A percentile compares a stretch with the other conserved stretches of the same genome.
These are phyloP conservation scores for Candida rishiriensis DNA, from an alignment of 805 yeast species.

Conservation along the genomic window DNA sequence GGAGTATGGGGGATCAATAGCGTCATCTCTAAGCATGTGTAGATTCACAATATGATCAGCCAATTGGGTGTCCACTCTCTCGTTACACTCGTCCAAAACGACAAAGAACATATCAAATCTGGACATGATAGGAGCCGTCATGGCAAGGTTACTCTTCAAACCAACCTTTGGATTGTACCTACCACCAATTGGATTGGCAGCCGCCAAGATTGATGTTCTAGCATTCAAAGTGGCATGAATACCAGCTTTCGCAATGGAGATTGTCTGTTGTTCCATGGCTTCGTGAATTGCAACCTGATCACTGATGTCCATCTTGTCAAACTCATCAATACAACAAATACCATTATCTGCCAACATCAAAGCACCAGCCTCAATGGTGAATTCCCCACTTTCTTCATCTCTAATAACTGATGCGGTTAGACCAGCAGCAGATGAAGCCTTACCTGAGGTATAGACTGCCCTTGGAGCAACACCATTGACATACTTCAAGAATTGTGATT, in stretches of 20 bases:
- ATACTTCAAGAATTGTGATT: conserved; percentile 92
- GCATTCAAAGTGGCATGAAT: conserved; percentile 97
- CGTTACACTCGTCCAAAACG: conserved; percentile 91
- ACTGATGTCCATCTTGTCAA: conserved; percentile 92
- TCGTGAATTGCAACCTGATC: conserved; percentile 99
- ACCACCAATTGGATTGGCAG: conserved; percentile 99
- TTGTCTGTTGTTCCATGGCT: conserved; percentile 99
- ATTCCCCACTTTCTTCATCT: conserved; percentile 96
- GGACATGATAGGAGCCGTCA: conserved; percentile 99
- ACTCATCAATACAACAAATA: conserved; percentile 97
- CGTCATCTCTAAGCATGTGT: conserved; percentile 87
- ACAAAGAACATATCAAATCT: conserved; percentile 95
- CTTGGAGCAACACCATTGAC: conserved; percentile 89
- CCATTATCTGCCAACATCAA: conserved; percentile 98
- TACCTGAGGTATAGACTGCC: conserved; percentile 95
- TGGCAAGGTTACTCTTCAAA: conserved; percentile 77
- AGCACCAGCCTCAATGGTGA: conserved; percentile 98
- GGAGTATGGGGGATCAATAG: conserved; percentile 82
- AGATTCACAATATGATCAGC: conserved; percentile 91
- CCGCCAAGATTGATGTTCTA: conserved; percentile 92
- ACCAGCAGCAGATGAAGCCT: conserved; percentile 98
- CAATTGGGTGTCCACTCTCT: conserved; percentile 78
- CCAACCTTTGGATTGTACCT: conserved; percentile 86
- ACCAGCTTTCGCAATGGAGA: conserved; percentile 97
- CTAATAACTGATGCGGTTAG: conserved; percentile 95